Percentiles rank a stretch among this genome's conserved stretches.
Conservation (phyloP, 1,139 yeast genomes). For the Yamadazyma epiphylla region DNA sequence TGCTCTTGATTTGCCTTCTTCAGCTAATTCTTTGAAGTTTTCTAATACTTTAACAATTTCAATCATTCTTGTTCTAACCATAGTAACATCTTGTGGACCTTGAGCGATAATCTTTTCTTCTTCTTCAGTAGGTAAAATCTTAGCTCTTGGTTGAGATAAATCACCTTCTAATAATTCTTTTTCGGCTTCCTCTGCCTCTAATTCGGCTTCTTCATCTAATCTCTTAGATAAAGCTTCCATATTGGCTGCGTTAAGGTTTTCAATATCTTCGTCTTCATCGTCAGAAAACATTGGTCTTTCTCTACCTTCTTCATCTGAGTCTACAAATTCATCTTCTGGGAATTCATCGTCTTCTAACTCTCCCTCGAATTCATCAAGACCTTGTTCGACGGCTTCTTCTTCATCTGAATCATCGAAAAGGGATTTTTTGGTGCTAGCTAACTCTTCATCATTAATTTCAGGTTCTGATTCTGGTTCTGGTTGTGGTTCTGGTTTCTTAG, state of each 20-base stretch:
- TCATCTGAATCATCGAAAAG: conserved; percentile 75
- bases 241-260: conserved; percentile 77
- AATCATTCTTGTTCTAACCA: conserved; percentile 88
- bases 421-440: conserved; percentile 64
- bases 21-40: conserved; percentile 79
- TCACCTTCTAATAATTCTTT: conserved; percentile 63
- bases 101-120: conserved; percentile 46
- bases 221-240: conserved; percentile 74
- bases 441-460: conserved; percentile 40
- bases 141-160: conserved; percentile 65
- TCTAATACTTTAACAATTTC: conserved; percentile 95
- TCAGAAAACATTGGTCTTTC: conserved; percentile 85
- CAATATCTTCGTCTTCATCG: conserved; percentile 72
- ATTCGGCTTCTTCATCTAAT: conserved; percentile 68
- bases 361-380: conserved; percentile 31
- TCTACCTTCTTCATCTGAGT: conserved; percentile 53
- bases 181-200: conserved; percentile 77
- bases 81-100: conserved; percentile 71
- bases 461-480: conserved; percentile 16
- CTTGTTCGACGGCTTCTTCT: conserved; percentile 16
- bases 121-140: conserved; percentile 61
- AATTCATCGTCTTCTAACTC: conserved; percentile 37
- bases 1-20: conserved; percentile 79
- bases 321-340: conserved; percentile 36
- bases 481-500: conserved; percentile 7